Evolutionary conservation across 2,329 filamentous ascomycete genomes (phyloP).

Genomic region (Rachicladosporium sp.): DNA sequence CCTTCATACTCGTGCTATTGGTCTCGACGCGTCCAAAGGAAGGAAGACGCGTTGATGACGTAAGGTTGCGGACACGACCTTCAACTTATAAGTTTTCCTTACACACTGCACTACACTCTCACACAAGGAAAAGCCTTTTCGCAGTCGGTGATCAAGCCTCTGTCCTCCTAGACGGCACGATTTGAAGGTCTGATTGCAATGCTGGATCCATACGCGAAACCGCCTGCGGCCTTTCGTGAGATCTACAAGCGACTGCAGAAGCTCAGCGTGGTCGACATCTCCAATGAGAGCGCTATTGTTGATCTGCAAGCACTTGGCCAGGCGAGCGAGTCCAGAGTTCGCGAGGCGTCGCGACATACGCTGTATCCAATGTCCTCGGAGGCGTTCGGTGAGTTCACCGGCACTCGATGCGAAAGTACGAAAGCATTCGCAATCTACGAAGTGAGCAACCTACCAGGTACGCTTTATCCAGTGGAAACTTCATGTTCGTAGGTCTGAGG

Average conservation of each 20-base stretch:
- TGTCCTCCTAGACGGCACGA: too few species aligned
- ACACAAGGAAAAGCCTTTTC: too few species aligned
- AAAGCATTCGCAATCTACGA: conserved; percentile 33
- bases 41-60: too few species aligned
- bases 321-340: not conserved
- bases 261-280: conserved; percentile 1
- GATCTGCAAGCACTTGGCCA: not conserved
- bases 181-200: not conserved
- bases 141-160: too few species aligned
- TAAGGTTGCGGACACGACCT: too few species aligned
- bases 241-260: conserved; percentile 66
- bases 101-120: too few species aligned
- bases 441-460: conserved; percentile 58
- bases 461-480: conserved; percentile 13
- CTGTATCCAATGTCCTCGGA: not conserved
- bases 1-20: too few species aligned
- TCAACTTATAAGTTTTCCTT: too few species aligned
- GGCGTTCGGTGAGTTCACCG: conserved; percentile 11
- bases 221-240: conserved; percentile 55
- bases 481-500: conserved; percentile 10
- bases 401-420: not conserved
- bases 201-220: conserved; percentile 66
- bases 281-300: not conserved
- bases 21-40: too few species aligned
- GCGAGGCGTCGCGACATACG: too few species aligned